phyloP scores from a whole-genome alignment of 176 grass and related monocot species.

The Ampelocalamus luodianensis region DNA sequence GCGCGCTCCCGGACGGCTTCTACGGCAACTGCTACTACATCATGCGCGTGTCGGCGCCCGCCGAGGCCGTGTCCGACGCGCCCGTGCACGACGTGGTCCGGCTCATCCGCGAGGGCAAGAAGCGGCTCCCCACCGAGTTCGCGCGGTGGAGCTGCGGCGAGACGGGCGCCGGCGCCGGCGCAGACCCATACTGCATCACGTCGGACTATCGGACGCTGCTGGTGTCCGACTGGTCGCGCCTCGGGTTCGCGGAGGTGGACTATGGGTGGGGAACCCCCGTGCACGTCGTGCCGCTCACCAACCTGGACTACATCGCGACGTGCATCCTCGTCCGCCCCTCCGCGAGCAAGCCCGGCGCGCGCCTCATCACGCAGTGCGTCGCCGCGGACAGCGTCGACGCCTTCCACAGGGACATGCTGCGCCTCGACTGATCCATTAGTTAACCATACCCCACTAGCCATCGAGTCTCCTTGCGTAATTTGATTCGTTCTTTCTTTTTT shows the following conservation, averaged over 20 bases:
- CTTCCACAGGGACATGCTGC: slow-evolving; percentile 74
- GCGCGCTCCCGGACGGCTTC: slow-evolving; percentile 59
- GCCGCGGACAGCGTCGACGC: slow-evolving; percentile 52
- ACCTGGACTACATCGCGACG: slow-evolving; percentile 91
- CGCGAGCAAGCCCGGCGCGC: slow-evolving; percentile 72
- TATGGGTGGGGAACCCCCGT: slow-evolving; percentile 87
- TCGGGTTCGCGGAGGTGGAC: slow-evolving; percentile 88
- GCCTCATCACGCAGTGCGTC: slow-evolving; percentile 94
- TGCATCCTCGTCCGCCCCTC: slow-evolving; percentile 84
- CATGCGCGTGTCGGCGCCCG: slow-evolving; percentile 64
- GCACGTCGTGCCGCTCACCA: slow-evolving; percentile 87
- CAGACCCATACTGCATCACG: slow-evolving; percentile 79
- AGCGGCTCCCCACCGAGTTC: slow-evolving; percentile 66
- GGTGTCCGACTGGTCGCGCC: slow-evolving; percentile 91
- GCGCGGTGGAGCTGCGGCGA: slow-evolving; percentile 63
- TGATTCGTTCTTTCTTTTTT: slow-evolving; percentile 37
- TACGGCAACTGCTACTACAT: slow-evolving; percentile 98
- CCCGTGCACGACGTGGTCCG: slow-evolving; percentile 70
- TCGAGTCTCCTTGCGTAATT: neutral
- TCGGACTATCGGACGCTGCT: slow-evolving; percentile 78
- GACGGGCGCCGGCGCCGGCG: neutral
- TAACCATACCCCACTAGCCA: neutral
- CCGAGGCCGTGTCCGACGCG: slow-evolving; percentile 49
- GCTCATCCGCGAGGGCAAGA: slow-evolving; percentile 79
- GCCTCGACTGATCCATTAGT: slow-evolving; percentile 54